Base-by-base conservation (phyloP, 2,329 filamentous ascomycete species). In the Penicillium sp. region DNA sequence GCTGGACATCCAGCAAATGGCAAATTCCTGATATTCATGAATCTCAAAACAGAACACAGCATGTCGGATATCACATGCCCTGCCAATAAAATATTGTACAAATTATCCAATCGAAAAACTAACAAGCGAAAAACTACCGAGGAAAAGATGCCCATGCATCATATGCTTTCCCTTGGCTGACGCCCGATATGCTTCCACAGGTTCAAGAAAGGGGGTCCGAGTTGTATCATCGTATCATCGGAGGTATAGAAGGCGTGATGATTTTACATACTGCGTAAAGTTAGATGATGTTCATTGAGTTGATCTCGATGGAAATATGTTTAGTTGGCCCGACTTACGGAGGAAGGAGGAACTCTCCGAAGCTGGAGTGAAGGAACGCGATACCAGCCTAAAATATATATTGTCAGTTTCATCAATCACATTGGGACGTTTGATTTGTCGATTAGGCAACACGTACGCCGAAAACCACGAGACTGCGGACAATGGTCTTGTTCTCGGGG, bases 401-500 rank as follows among this genome's bases (percentile, higher is more conserved):
- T 10, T 47, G 39, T 55, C 22, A 61, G 69, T 56, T 62, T 40
- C 5, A 49, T 51, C 48, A 8, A 56, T 38, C 16, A 14, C 2
- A 53, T 38, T 29, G 31, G 8, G 37, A 38, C 16, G 38, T 18
- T 37, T 26, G n/a, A 29, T 22, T 54, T 29, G 13, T 18, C 9
- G 7, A 20, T 14, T 26, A 26, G 34, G 43, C 26, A 43, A 31
- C 26, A 78, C 86, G 71, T 80, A 89, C 86, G 54, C 85, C 86
- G 69, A 89, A 89, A 66, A 89, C 72, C 61, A 83, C 79, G 63
- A 89, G 76, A 69, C 86, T 89, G 66, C 84, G 82, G 58, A 89
- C 86, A 55, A 89, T 82, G 55, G 85, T 82, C 47, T 85, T 81
- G 74, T 90, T 89, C 69, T 90, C 87, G 34, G 86, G 74, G 29